Conservation (phyloP, 352 stramenopile species). For the Thalassiosira hispida region DNA sequence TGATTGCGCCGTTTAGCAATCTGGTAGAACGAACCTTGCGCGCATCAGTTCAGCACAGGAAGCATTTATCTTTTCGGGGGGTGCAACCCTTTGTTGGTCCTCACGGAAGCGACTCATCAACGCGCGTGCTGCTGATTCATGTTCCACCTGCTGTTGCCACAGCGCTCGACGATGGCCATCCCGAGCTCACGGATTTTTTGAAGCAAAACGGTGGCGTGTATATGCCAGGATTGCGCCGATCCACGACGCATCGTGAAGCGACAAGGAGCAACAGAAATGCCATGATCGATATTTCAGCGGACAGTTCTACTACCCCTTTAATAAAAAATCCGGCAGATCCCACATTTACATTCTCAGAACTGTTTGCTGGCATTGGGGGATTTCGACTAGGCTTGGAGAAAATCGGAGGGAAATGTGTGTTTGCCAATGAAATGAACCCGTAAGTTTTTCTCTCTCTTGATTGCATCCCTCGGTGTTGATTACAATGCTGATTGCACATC, state of each 20-base stretch:
- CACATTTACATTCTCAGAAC: slow-evolving; percentile 37
- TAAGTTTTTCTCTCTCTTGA: too few relatives aligned
- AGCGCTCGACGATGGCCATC: slow-evolving; percentile 11
- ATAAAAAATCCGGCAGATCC: not conserved
- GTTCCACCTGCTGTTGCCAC: slow-evolving; percentile 2
- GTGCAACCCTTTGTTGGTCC: slow-evolving; percentile 8
- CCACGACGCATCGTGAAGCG: not conserved
- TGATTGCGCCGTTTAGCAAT: not conserved
- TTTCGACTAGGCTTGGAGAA: slow-evolving; percentile 29
- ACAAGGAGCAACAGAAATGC: not conserved
- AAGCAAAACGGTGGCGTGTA: not conserved
- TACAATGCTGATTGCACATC: too few relatives aligned
- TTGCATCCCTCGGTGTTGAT: too few relatives aligned
- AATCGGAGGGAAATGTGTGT: slow-evolving; percentile 31
- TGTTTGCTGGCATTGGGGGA: slow-evolving; percentile 42
- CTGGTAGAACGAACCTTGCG: not conserved
- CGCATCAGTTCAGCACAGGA: not conserved
- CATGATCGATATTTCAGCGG: not conserved
- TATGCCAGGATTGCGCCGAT: slow-evolving; percentile 9
- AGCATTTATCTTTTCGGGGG: not conserved
- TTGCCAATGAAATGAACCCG: slow-evolving; percentile 22
- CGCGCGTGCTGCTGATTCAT: not conserved
- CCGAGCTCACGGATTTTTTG: slow-evolving; percentile 3
- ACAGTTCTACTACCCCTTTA: too few relatives aligned
- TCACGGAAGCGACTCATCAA: not conserved